These are phyloP conservation scores for Hanseniaspora uvarum DNA, from an alignment of 1,139 yeast genomes.

Conservation along the genomic window DNA sequence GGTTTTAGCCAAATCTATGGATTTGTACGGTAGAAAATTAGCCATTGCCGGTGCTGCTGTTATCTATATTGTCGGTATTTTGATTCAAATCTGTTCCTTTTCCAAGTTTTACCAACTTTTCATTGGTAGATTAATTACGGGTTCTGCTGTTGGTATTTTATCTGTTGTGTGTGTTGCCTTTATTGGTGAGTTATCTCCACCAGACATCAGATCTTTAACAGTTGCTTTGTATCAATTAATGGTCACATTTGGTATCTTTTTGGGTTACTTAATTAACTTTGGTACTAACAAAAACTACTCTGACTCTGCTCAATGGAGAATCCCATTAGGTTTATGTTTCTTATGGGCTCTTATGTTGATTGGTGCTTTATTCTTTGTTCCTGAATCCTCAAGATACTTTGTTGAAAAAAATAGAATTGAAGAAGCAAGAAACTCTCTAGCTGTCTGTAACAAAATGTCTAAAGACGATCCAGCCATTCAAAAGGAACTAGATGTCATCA, in stretches of 20 bases:
- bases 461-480: constrained; percentile 49
- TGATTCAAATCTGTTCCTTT: constrained; percentile 53
- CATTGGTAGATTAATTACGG: constrained; percentile 57
- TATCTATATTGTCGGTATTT: constrained; percentile 52
- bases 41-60: constrained; percentile 47
- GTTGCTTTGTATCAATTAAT: constrained; percentile 58
- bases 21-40: constrained; percentile 52
- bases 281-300: constrained; percentile 41
- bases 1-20: constrained; percentile 45
- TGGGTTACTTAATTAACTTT: constrained; percentile 55
- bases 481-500: constrained; percentile 50
- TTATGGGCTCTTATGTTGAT: constrained; percentile 38
- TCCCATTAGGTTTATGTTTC: constrained; percentile 48
- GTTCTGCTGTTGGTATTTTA: constrained; percentile 57
- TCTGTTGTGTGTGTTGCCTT: constrained; percentile 55
- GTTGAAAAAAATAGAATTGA: constrained; percentile 45
- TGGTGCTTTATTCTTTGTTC: constrained; percentile 55
- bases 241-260: constrained; percentile 53
- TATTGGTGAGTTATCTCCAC: constrained; percentile 59
- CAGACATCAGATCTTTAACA: constrained; percentile 58
- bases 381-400: constrained; percentile 71
- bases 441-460: constrained; percentile 47
- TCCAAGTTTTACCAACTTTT: constrained; percentile 44
- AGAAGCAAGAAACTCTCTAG: constrained; percentile 51
- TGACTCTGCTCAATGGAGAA: constrained; percentile 52